Evolutionary conservation across 2,329 filamentous ascomycete genomes (phyloP).

Genomic region (Seiridium cupressi): DNA sequence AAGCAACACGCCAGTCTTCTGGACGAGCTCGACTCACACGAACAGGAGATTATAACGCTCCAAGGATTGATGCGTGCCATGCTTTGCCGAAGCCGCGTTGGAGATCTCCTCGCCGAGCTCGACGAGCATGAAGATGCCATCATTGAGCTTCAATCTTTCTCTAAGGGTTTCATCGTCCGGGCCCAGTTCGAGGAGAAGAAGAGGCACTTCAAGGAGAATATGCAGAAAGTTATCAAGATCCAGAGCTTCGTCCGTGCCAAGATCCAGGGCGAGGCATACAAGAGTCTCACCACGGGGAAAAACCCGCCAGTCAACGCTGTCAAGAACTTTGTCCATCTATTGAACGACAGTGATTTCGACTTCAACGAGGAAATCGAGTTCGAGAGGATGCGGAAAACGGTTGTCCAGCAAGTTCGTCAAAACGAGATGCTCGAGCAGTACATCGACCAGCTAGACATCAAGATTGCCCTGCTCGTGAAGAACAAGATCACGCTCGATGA

Average conservation of each 20-base stretch:
- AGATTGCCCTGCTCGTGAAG: conserved; percentile 96
- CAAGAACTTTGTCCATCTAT: conserved; percentile 95
- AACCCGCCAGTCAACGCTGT: conserved; percentile 96
- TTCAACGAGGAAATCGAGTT: conserved; percentile 99
- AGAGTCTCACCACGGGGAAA: conserved; percentile 92
- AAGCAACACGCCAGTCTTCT: conserved; percentile 62
- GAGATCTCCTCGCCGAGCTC: conserved; percentile 70
- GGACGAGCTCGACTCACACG: conserved; percentile 67
- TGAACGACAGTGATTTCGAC: conserved; percentile 98
- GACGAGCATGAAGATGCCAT: conserved; percentile 81
- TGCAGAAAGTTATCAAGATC: conserved; percentile 98
- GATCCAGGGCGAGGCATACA: conserved; percentile 96
- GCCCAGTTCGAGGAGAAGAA: conserved; percentile 79
- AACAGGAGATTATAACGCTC: conserved; percentile 64
- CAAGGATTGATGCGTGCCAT: conserved; percentile 79
- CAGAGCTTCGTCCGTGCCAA: conserved; percentile 95
- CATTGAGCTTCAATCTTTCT: conserved; percentile 70
- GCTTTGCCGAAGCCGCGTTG: conserved; percentile 72
- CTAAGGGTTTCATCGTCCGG: conserved; percentile 72
- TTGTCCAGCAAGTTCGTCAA: conserved; percentile 94
- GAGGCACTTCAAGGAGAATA: conserved; percentile 89
- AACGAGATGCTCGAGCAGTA: conserved; percentile 98
- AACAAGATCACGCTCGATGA: conserved; percentile 99
- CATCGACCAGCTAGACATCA: conserved; percentile 97
- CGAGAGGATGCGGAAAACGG: conserved; percentile 88